Evolutionary conservation across 2,329 filamentous ascomycete genomes (phyloP).

Genomic region (Fusarium anthophilum): DNA sequence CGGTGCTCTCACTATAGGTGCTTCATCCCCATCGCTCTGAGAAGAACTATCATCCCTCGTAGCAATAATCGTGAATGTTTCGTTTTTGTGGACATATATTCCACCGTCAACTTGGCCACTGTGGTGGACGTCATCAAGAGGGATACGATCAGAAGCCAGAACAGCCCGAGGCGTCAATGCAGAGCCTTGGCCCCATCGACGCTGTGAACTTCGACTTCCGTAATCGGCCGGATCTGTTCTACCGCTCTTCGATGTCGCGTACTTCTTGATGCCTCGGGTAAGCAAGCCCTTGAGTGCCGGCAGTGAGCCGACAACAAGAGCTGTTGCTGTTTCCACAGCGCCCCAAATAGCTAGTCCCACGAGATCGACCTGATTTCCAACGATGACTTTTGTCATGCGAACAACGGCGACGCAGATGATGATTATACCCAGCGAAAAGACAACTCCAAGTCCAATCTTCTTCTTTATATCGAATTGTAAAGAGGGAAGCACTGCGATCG

Average conservation of each 20-base stretch:
- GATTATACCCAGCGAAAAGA: constrained; percentile 15
- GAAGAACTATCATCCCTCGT: constrained; percentile 3
- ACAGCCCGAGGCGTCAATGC: background rate
- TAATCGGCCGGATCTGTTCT: constrained; percentile 4
- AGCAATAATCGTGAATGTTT: background rate
- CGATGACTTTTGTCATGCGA: constrained; percentile 24
- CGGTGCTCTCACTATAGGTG: background rate
- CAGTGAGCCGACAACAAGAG: constrained; percentile 15
- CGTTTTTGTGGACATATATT: constrained; percentile 23
- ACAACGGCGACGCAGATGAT: constrained; percentile 16
- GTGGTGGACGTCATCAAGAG: background rate
- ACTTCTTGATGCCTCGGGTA: constrained; percentile 14
- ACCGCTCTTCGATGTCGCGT: background rate
- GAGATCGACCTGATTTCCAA: constrained; percentile 12
- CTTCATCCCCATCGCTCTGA: constrained; percentile 5
- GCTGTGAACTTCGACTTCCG: background rate
- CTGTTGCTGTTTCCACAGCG: constrained; percentile 18
- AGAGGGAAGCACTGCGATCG: constrained; percentile 16
- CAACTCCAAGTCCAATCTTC: constrained; percentile 17
- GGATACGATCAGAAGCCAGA: constrained; percentile 5
- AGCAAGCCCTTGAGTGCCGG: constrained; percentile 19
- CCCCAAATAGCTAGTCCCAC: constrained; percentile 22
- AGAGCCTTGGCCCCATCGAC: constrained; percentile 4
- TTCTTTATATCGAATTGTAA: constrained; percentile 22
- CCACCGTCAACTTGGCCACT: constrained; percentile 2